phyloP scores from a whole-genome alignment of 2,329 filamentous ascomycete genomes.

The Cladosporium sp. region DNA sequence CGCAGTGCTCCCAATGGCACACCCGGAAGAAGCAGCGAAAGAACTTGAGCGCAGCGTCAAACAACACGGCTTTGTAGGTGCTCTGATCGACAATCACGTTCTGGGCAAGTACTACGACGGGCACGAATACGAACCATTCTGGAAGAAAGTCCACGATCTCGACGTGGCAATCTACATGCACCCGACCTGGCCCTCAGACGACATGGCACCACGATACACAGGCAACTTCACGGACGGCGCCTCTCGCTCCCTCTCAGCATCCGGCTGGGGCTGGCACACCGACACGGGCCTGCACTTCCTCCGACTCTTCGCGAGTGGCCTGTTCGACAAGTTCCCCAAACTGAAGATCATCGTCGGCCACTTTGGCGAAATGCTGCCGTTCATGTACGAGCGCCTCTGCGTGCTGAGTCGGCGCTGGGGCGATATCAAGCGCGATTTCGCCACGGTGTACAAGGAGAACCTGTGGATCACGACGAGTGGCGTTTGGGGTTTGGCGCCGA shows the following conservation, averaged over 20 bases:
- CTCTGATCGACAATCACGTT: slow-evolving; percentile 34
- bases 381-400: slow-evolving; percentile 49
- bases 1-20: slow-evolving; percentile 30
- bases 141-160: slow-evolving; percentile 36
- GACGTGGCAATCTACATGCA: slow-evolving; percentile 52
- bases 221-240: slow-evolving; percentile 34
- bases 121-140: slow-evolving; percentile 28
- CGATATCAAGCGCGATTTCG: slow-evolving; percentile 37
- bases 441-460: slow-evolving; percentile 44
- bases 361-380: slow-evolving; percentile 56
- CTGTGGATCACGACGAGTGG: slow-evolving; percentile 59
- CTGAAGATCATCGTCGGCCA: slow-evolving; percentile 56
- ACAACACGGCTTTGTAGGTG: slow-evolving; percentile 32
- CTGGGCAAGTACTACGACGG: slow-evolving; percentile 34
- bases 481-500: slow-evolving; percentile 49
- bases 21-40: slow-evolving; percentile 28
- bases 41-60: slow-evolving; percentile 32
- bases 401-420: slow-evolving; percentile 27
- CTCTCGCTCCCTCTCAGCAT: slow-evolving; percentile 35
- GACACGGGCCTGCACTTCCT: slow-evolving; percentile 48
- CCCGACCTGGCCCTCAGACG: slow-evolving; percentile 40
- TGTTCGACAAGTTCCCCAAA: slow-evolving; percentile 53
- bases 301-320: slow-evolving; percentile 47
- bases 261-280: slow-evolving; percentile 49
- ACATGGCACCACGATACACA: slow-evolving; percentile 31